A percentile compares a stretch with the other conserved stretches of the same genome.
Evolutionary conservation across 352 stramenopile species (phyloP).

Genomic region (Phytophthora hibernalis): DNA sequence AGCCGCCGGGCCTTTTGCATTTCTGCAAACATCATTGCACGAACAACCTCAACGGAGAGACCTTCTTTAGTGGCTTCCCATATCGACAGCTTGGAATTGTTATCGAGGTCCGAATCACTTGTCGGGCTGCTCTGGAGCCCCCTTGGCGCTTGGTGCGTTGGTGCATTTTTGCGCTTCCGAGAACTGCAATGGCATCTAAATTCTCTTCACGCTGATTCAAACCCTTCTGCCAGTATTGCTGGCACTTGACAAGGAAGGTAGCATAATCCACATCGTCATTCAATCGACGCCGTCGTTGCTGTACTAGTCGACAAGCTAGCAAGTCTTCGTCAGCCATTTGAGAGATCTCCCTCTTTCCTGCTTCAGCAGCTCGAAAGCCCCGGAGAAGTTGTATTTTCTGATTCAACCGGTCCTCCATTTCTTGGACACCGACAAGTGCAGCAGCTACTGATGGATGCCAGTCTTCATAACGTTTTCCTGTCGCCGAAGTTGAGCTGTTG

Average conservation of each 20-base stretch:
- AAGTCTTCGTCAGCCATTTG: slow-evolving; percentile 55
- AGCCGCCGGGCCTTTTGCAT: slow-evolving; percentile 70
- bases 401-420: slow-evolving; percentile 42
- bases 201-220: slow-evolving; percentile 48
- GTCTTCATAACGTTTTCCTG: slow-evolving; percentile 57
- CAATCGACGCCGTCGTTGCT: slow-evolving; percentile 16
- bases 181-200: background rate
- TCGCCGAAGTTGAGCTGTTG: slow-evolving; percentile 33
- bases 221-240: slow-evolving; percentile 52
- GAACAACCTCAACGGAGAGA: slow-evolving; percentile 51
- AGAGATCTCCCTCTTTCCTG: slow-evolving; percentile 38
- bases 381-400: slow-evolving; percentile 49
- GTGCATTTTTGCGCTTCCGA: slow-evolving; percentile 16
- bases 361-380: slow-evolving; percentile 39
- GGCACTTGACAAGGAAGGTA: slow-evolving; percentile 40
- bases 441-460: slow-evolving; percentile 49
- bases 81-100: slow-evolving; percentile 60
- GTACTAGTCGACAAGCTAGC: slow-evolving; percentile 29
- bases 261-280: slow-evolving; percentile 35
- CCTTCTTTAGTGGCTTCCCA: slow-evolving; percentile 76
- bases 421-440: slow-evolving; percentile 36
- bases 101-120: slow-evolving; percentile 32
- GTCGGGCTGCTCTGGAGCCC: slow-evolving; percentile 26
- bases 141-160: slow-evolving; percentile 22
- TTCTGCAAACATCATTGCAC: slow-evolving; percentile 60